Evolutionary conservation across 2,329 filamentous ascomycete genomes (phyloP).

Genomic region (Rutstroemia sp.): DNA sequence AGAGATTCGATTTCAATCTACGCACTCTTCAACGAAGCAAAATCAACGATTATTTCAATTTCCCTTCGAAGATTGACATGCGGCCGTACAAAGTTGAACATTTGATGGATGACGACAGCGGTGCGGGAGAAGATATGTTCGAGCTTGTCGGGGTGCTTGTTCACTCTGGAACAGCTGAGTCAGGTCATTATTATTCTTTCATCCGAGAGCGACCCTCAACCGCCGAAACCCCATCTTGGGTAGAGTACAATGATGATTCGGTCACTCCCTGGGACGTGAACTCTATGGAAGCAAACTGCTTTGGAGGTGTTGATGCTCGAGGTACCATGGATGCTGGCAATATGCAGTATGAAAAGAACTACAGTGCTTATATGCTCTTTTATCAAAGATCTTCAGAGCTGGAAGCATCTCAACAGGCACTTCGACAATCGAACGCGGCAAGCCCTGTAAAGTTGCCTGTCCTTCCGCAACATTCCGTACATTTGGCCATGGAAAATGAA

Average conservation of each 20-base stretch:
- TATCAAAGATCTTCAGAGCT: constrained; percentile 75
- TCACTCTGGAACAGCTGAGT: constrained; percentile 86
- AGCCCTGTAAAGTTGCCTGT: constrained; percentile 41
- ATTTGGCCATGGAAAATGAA: constrained; percentile 67
- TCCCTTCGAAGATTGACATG: constrained; percentile 79
- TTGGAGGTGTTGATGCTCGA: constrained; percentile 61
- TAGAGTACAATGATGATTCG: constrained; percentile 90
- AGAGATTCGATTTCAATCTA: constrained; percentile 77
- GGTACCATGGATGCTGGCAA: constrained; percentile 38
- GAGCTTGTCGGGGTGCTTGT: constrained; percentile 93
- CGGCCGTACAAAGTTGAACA: constrained; percentile 83
- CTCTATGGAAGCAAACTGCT: constrained; percentile 69
- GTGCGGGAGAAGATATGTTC: constrained; percentile 65
- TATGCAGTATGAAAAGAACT: constrained; percentile 56
- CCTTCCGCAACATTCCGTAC: constrained; percentile 40
- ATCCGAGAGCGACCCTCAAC: constrained; percentile 68
- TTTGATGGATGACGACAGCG: constrained; percentile 54
- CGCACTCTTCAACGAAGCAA: constrained; percentile 75
- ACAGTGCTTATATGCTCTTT: constrained; percentile 97
- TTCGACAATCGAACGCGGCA: constrained; percentile 30
- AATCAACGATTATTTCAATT: constrained; percentile 91
- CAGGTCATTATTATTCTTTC: constrained; percentile 96
- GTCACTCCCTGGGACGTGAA: constrained; percentile 69
- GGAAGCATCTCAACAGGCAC: constrained; percentile 41
- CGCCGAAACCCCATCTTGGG: constrained; percentile 51